These are phyloP conservation scores for Cydonia oblonga DNA, from an alignment of 331 rosid genomes.

Conservation along the genomic window DNA sequence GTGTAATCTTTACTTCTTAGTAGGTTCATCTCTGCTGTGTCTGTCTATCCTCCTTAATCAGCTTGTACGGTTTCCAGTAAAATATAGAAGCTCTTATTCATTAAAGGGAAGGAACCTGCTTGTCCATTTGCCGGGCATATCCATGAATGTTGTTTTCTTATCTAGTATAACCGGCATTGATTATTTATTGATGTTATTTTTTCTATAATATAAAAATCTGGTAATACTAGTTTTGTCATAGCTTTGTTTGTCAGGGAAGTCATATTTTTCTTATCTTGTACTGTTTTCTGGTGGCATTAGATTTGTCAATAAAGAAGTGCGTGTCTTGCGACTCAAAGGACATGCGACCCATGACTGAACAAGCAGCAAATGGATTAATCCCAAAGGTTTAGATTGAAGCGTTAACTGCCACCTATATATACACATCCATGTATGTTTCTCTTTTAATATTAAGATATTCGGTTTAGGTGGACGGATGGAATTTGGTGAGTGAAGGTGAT, in stretches of 20 bases:
- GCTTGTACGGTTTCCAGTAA: background rate
- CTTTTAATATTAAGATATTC: background rate
- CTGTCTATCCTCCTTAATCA: background rate
- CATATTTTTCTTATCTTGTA: background rate
- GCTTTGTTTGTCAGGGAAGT: background rate
- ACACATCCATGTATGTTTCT: background rate
- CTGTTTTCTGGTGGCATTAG: constrained; percentile 22
- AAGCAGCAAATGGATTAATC: constrained; percentile 44
- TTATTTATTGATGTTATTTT: background rate
- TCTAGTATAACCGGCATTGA: background rate
- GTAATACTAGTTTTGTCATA: background rate
- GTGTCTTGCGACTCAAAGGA: constrained; percentile 63
- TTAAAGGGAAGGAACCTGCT: background rate
- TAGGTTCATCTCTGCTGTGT: too few species aligned
- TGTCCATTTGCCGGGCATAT: background rate
- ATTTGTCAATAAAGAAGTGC: constrained; percentile 51
- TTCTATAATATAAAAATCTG: background rate
- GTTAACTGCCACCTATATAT: background rate
- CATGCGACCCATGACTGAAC: constrained; percentile 59
- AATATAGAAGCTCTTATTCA: background rate
- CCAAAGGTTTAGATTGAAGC: constrained; percentile 33
- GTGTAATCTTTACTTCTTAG: too few species aligned
- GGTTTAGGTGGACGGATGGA: constrained; percentile 60
- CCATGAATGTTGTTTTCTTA: background rate
- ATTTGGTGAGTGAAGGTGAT: constrained; percentile 51